Conservation (phyloP, 768 basidiomycete genomes). For the Xerocomellus intermedius region DNA sequence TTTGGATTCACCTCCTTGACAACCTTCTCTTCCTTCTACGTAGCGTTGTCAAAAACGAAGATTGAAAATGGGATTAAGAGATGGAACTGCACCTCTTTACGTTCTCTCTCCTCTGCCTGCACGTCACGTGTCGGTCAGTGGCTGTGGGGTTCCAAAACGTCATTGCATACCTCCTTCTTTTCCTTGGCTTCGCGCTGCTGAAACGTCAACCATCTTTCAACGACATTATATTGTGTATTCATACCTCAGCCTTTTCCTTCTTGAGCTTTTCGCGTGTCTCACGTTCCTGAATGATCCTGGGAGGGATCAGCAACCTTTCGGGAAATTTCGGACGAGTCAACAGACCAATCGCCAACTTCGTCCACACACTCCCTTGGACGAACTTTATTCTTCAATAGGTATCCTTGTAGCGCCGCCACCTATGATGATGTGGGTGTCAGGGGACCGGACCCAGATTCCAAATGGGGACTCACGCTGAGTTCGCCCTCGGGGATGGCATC, state of each 20-base stretch:
- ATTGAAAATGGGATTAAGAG: not conserved
- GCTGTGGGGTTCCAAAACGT: not conserved
- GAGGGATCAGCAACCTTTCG: conserved; percentile 3
- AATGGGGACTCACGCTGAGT: conserved; percentile 61
- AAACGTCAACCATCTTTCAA: conserved; percentile 3
- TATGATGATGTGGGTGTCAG: conserved; percentile 26
- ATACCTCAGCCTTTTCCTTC: conserved; percentile 68
- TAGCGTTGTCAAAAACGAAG: conserved; percentile 7
- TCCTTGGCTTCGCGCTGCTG: conserved; percentile 77
- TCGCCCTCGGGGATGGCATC: conserved; percentile 85
- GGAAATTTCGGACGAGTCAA: conserved; percentile 8
- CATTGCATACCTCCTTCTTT: conserved; percentile 56
- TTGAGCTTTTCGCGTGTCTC: conserved; percentile 83
- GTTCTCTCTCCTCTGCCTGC: conserved; percentile 59
- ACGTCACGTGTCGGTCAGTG: conserved; percentile 4
- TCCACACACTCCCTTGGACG: conserved; percentile 84
- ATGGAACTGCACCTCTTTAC: conserved; percentile 50
- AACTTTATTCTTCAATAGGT: conserved; percentile 86
- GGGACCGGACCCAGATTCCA: not conserved
- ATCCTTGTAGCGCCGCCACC: conserved; percentile 85
- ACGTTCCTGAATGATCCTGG: conserved; percentile 68
- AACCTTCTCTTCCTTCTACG: conserved; percentile 52
- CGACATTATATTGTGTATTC: conserved; percentile 1
- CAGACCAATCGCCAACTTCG: conserved; percentile 71
- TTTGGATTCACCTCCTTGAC: conserved; percentile 49